Percentiles rank a stretch among this genome's conserved stretches.
Evolutionary conservation across 192 early-diverging fungal genomes (phyloP).

Genomic region (Rhizophagus clarus): DNA sequence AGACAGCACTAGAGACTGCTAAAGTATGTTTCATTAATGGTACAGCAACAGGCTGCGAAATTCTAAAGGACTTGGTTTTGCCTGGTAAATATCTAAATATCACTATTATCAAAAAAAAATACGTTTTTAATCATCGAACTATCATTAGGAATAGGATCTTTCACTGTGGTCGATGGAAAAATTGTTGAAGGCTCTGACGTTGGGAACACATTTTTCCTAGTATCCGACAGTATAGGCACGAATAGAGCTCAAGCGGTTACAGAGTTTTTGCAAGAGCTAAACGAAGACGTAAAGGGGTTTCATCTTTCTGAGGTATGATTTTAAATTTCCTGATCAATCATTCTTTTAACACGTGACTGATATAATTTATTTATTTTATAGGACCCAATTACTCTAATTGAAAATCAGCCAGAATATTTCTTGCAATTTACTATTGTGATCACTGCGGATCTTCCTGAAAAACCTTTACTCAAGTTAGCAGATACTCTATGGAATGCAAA

Average conservation of each 20-base stretch:
- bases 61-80: constrained; percentile 93
- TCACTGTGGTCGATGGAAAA: constrained; percentile 81
- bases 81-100: constrained; percentile 69
- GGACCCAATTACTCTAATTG: constrained; percentile 51
- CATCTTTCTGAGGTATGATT: constrained; percentile 58
- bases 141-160: constrained; percentile 79
- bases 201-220: constrained; percentile 94
- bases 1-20: constrained; percentile 81
- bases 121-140: not conserved
- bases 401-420: constrained; percentile 59
- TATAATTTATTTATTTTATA: constrained; percentile 16
- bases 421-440: constrained; percentile 77
- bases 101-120: not conserved
- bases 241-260: constrained; percentile 63
- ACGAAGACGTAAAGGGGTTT: constrained; percentile 78
- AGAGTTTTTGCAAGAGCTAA: constrained; percentile 79
- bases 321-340: not conserved
- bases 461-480: constrained; percentile 57
- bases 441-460: constrained; percentile 61
- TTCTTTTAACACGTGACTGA: not conserved
- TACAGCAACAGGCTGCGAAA: constrained; percentile 83
- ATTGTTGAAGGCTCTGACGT: constrained; percentile 68
- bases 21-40: constrained; percentile 85
- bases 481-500: constrained; percentile 59
- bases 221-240: constrained; percentile 60